phyloP scores from a whole-genome alignment of 2,329 filamentous ascomycete species.

The Xylaria sp. region DNA sequence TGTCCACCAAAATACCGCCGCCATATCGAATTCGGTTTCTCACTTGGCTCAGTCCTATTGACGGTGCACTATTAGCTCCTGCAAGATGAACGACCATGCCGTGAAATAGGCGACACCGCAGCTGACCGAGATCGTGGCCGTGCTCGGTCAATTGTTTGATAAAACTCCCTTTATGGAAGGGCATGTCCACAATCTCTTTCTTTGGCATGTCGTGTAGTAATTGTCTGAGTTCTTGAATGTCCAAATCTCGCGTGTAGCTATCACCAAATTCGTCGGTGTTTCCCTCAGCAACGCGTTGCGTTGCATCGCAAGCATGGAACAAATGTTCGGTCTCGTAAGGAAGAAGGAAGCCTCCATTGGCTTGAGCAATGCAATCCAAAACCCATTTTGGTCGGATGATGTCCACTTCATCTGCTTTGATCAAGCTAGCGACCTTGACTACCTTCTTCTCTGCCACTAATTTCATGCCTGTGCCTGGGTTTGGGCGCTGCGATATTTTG shows the following conservation, averaged over 20 bases:
- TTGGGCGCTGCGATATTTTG: slow-evolving; percentile 78
- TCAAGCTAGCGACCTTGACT: slow-evolving; percentile 84
- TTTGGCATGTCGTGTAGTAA: slow-evolving; percentile 64
- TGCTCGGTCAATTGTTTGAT: slow-evolving; percentile 66
- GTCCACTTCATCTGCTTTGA: slow-evolving; percentile 76
- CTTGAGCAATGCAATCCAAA: slow-evolving; percentile 78
- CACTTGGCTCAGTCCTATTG: slow-evolving; percentile 57
- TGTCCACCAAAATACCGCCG: slow-evolving; percentile 67
- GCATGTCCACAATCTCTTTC: slow-evolving; percentile 52
- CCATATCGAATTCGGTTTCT: slow-evolving; percentile 74
- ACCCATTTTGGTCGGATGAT: slow-evolving; percentile 87
- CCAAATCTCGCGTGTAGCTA: slow-evolving; percentile 80
- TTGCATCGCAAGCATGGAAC: slow-evolving; percentile 72
- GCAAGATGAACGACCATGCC: slow-evolving; percentile 58
- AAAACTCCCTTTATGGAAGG: slow-evolving; percentile 60
- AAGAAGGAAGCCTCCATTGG: slow-evolving; percentile 70
- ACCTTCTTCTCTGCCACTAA: slow-evolving; percentile 82
- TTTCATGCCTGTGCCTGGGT: slow-evolving; percentile 70
- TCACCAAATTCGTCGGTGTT: slow-evolving; percentile 84
- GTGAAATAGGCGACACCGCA: slow-evolving; percentile 65
- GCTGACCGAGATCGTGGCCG: slow-evolving; percentile 63
- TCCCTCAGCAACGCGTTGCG: slow-evolving; percentile 63
- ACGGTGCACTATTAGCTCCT: slow-evolving; percentile 45
- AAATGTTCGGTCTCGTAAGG: slow-evolving; percentile 73
- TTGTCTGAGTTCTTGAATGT: slow-evolving; percentile 68